phyloP scores from a whole-genome alignment of 2,329 filamentous ascomycete genomes.

The Epichloe sp. region DNA sequence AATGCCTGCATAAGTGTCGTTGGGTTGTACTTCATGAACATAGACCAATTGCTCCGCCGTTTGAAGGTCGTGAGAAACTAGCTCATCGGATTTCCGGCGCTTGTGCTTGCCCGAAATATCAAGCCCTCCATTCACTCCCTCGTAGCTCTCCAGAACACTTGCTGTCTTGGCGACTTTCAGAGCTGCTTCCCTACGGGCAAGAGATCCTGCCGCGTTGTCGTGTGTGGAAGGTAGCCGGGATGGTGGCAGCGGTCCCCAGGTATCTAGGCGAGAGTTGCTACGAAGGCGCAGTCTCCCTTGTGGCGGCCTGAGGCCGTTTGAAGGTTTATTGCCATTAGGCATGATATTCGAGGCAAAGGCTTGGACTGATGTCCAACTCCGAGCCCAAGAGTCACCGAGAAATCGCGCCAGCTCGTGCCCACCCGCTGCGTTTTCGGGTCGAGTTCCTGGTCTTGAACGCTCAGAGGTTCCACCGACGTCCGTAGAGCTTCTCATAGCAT shows the following conservation, averaged over 20 bases:
- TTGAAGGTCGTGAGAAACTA: slow-evolving; percentile 38
- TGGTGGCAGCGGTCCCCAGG: slow-evolving; percentile 41
- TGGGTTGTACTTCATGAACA: slow-evolving; percentile 68
- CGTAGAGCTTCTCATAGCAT: neutral
- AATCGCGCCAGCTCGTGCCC: slow-evolving; percentile 27
- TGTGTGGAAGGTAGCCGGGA: slow-evolving; percentile 22
- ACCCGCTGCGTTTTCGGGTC: slow-evolving; percentile 18
- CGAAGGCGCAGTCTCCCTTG: neutral
- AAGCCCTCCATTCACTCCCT: slow-evolving; percentile 44
- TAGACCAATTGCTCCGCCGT: slow-evolving; percentile 74
- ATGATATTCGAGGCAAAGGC: slow-evolving; percentile 36
- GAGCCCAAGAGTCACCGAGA: slow-evolving; percentile 37
- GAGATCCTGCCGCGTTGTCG: slow-evolving; percentile 41
- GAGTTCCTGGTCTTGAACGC: slow-evolving; percentile 6
- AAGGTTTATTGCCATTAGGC: slow-evolving; percentile 14
- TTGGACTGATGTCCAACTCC: slow-evolving; percentile 43
- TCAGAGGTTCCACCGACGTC: neutral
- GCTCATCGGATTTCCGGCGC: slow-evolving; percentile 55
- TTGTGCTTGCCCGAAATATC: slow-evolving; percentile 46
- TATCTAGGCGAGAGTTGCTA: slow-evolving; percentile 11
- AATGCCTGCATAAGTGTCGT: slow-evolving; percentile 83
- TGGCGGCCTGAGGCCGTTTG: neutral
- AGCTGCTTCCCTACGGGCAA: slow-evolving; percentile 38
- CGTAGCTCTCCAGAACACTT: slow-evolving; percentile 47
- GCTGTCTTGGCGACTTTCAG: slow-evolving; percentile 43